Base-by-base conservation (phyloP, 1,139 yeast genomes). In the Suhomyces panamericanus region DNA sequence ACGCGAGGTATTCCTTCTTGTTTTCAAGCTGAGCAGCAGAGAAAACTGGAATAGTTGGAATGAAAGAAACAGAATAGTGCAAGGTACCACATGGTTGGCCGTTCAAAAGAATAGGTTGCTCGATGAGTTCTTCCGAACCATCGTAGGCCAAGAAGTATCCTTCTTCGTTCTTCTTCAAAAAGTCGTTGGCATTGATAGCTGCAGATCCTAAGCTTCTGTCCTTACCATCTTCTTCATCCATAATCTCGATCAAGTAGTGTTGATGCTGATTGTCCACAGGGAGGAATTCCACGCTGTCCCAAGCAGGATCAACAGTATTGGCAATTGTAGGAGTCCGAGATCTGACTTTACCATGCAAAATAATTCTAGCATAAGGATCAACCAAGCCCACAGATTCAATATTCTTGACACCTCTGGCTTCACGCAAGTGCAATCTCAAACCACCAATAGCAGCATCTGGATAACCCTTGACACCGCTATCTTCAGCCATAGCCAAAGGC, bases 281-380 rank as follows among this genome's bases (percentile, higher is more conserved):
- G 44, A 85, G 61, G 59, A 77, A 85, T 41, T 73, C 68, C n/a
- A 79, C 83, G 41, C 75, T 70, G 56, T 84, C 74, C 64, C 76
- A 86, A 22, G 60, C 56, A 3, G 93, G 91, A 43, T 78, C 69
- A 32, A 72, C 61, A 2, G 82, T 75, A 44, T 80, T 77, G n/a
- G 80, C 76, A 53, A 78, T 75, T 40, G 78, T 78, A 1, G 69
- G 62, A 2, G 93, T 82, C 51, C 71, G 74, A 43, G 76, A 85
- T 52, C 73, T 73, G 41, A 80, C 62, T 57, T 77, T 78, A 53
- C 85, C 87, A 56, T 83, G 80, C 47, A 80, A 62, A 41, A 78
- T 56, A 13, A 85, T 72, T 49, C 78, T 75, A 36, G 83, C 80
- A 58, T 84, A 85, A 6, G 95, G 93, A 63, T 86, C 91, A 55